A percentile compares a stretch with the other conserved stretches of the same genome.
phyloP scores from a whole-genome alignment of 768 basidiomycete genomes.

The Coprinopsis cinerea region DNA sequence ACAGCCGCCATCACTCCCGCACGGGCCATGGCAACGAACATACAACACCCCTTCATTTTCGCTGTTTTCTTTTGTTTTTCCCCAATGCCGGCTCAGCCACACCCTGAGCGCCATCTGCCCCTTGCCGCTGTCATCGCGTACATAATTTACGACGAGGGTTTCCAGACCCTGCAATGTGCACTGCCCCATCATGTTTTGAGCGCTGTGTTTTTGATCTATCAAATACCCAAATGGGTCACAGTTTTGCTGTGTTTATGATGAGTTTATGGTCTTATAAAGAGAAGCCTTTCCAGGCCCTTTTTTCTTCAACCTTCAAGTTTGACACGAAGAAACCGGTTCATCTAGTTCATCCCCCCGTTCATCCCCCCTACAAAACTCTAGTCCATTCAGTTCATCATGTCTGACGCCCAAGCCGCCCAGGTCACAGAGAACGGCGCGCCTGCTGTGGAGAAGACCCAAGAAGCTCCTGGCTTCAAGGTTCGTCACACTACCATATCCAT shows the following conservation, averaged over 20 bases:
- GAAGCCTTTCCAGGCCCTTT: conserved; percentile 29
- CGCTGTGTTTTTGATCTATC: conserved; percentile 38
- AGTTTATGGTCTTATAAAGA: conserved; percentile 37
- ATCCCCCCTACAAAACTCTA: conserved; percentile 44
- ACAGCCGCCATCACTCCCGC: conserved; percentile 5
- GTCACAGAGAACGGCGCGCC: conserved; percentile 80
- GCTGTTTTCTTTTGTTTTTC: conserved; percentile 1
- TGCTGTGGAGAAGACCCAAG: conserved; percentile 67
- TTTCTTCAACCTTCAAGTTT: conserved; percentile 79
- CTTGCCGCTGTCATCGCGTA: too few relatives aligned
- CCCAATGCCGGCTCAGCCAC: too few relatives aligned
- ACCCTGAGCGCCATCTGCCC: too few relatives aligned
- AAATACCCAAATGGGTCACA: conserved; percentile 22
- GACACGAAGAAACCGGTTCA: conserved; percentile 84
- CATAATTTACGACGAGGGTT: too few relatives aligned
- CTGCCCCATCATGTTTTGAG: not conserved
- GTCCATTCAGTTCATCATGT: conserved; percentile 66
- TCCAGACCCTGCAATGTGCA: too few relatives aligned
- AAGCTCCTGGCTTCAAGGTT: conserved; percentile 80
- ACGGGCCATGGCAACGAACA: too few relatives aligned
- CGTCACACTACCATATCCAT: conserved; percentile 18
- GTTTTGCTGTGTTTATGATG: conserved; percentile 32
- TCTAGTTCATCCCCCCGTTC: conserved; percentile 57
- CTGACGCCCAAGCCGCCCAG: conserved; percentile 85
- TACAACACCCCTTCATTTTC: too few relatives aligned